These are phyloP conservation scores for Microcyclospora tardicrescens DNA, from an alignment of 2,329 filamentous ascomycete species.

Conservation along the genomic window DNA sequence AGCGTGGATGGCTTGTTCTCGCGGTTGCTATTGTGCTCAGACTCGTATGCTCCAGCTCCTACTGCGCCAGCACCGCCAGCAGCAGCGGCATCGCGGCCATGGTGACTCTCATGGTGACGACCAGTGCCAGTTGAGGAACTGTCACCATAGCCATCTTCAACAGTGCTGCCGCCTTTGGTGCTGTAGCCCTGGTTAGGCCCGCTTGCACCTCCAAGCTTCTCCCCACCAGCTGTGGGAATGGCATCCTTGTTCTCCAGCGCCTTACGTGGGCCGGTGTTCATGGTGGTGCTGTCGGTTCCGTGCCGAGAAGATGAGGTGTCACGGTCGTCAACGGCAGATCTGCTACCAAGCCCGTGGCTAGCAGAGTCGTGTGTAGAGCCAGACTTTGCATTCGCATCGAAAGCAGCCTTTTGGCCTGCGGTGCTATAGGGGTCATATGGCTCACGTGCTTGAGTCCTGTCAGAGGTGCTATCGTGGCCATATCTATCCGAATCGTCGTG, in stretches of 20 bases:
- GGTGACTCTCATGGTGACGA: slow-evolving; percentile 2
- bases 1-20: too few relatives aligned
- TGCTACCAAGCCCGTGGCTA: too few relatives aligned
- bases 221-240: slow-evolving; percentile 18
- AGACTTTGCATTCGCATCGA: slow-evolving; percentile 4
- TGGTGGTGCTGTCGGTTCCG: neutral
- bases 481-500: too few relatives aligned
- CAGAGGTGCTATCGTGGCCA: too few relatives aligned
- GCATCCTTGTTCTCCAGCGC: slow-evolving; percentile 13
- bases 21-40: neutral
- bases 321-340: neutral
- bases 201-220: slow-evolving; percentile 9
- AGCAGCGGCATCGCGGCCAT: slow-evolving; percentile 17
- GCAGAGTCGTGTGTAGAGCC: neutral
- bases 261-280: slow-evolving; percentile 6
- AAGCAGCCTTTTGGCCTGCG: slow-evolving; percentile 7
- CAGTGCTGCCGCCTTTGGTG: too few relatives aligned
- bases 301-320: neutral
- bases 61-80: slow-evolving; percentile 16
- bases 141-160: too few relatives aligned
- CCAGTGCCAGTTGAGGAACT: too few relatives aligned
- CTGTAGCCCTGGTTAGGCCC: too few relatives aligned
- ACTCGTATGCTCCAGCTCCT: slow-evolving; percentile 18
- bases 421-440: slow-evolving; percentile 9
- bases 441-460: slow-evolving; percentile 3